These are phyloP conservation scores for Myriosclerotinia scirpicola DNA, from an alignment of 2,329 filamentous ascomycete genomes.

Conservation along the genomic window DNA sequence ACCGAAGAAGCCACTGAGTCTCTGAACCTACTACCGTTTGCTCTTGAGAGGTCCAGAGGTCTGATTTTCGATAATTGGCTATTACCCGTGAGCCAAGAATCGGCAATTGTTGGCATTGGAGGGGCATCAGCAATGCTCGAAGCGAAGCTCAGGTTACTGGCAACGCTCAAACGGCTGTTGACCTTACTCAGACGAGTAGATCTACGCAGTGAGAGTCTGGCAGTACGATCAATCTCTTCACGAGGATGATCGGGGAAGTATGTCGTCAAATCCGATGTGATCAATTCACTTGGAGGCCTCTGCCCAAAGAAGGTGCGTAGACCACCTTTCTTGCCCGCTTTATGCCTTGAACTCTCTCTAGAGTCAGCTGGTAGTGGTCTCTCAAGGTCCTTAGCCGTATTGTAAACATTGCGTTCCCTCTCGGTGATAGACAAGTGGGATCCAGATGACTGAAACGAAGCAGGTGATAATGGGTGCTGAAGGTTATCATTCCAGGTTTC, in stretches of 20 bases:
- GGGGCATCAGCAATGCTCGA: conserved; percentile 92
- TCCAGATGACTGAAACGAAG: conserved; percentile 56
- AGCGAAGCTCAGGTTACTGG: conserved; percentile 89
- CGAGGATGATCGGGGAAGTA: conserved; percentile 96
- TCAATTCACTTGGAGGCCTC: conserved; percentile 92
- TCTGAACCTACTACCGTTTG: conserved; percentile 59
- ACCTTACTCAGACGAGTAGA: conserved; percentile 90
- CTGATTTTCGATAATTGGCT: conserved; percentile 54
- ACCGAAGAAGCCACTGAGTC: conserved; percentile 89
- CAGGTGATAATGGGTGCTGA: conserved; percentile 83
- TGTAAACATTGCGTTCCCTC: conserved; percentile 65
- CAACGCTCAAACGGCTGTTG: conserved; percentile 88
- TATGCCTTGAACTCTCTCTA: conserved; percentile 40
- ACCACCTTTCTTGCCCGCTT: conserved; percentile 52
- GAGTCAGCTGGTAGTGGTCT: conserved; percentile 49
- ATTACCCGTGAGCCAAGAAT: conserved; percentile 77
- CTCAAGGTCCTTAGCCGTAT: conserved; percentile 58
- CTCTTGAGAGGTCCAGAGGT: conserved; percentile 46
- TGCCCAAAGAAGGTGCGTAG: conserved; percentile 86
- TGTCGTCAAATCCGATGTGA: conserved; percentile 91
- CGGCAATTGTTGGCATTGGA: conserved; percentile 91
- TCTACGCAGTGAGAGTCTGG: conserved; percentile 85
- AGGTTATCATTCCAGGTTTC: conserved; percentile 79
- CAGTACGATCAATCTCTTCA: conserved; percentile 93
- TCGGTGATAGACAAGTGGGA: conserved; percentile 49